A percentile compares a stretch with the other conserved stretches of the same genome.
phyloP scores from a whole-genome alignment of 805 yeast species.

The Starmerella kuoi region DNA sequence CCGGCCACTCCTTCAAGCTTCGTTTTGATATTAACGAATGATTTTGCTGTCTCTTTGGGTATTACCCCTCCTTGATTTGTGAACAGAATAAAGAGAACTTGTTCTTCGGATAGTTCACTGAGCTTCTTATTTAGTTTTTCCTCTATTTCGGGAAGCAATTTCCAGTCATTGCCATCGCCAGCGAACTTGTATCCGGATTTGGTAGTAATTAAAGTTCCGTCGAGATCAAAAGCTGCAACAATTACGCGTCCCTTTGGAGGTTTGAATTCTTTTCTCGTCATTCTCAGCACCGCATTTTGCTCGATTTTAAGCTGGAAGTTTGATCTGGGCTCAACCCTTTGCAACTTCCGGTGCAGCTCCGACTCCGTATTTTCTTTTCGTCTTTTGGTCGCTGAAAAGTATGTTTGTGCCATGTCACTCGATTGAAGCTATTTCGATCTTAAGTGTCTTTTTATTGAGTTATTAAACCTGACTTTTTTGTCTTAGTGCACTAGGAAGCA shows the following conservation, averaged over 20 bases:
- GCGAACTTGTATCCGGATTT: conserved; percentile 52
- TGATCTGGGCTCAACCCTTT: not conserved
- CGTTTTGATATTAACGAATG: conserved; percentile 29
- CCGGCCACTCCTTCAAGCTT: conserved; percentile 13
- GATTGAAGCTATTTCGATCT: not conserved
- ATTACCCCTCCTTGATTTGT: conserved; percentile 75
- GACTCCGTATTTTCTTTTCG: not conserved
- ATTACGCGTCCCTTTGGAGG: not conserved
- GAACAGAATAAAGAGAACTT: conserved; percentile 48
- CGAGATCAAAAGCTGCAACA: conserved; percentile 73
- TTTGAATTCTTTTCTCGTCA: not conserved
- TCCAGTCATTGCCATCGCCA: conserved; percentile 60
- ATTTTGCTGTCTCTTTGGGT: conserved; percentile 28
- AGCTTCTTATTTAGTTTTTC: conserved; percentile 7
- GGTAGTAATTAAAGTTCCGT: conserved; percentile 61
- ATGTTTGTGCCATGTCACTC: conserved; percentile 6
- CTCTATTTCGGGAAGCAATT: conserved; percentile 29
- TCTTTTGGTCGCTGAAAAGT: not conserved
- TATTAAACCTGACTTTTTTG: no score
- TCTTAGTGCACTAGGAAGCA: no score
- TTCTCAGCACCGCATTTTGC: not conserved
- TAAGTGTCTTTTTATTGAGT: not conserved
- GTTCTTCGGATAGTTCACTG: conserved; percentile 13
- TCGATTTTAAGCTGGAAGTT: not conserved
- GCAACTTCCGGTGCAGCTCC: no score